Base-by-base conservation (phyloP, 2,329 filamentous ascomycete species). In the Sclerotinia trifoliorum region DNA sequence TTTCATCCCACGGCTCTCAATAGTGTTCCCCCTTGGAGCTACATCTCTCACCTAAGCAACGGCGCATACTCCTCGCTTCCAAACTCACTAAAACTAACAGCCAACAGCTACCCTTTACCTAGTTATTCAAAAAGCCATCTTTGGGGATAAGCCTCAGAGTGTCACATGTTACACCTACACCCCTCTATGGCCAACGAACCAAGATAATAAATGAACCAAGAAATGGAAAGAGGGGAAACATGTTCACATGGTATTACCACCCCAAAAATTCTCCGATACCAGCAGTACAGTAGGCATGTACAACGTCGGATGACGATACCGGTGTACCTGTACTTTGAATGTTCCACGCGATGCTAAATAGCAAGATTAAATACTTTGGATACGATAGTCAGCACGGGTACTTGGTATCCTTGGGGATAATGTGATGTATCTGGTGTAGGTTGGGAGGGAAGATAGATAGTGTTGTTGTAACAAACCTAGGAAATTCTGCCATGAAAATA, bases 151-250 rank as follows among this genome's bases (percentile, higher is more conserved):
- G n/a, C n/a, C 48, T 51, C 2, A 35, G 2, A 11, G 35, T 46
- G 35, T 61, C 58, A 61, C 57, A 48, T 61, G 57, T 61, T 26
- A 24, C 42, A 49, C 55, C 21, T 10, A 26, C 13, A 46, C 39
- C 46, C 35, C 58, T 48, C 58, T 7, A 35, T 56, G 29, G 15
- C 11, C 54, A 39, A n/a, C n/a, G 10, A 39, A 56, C 24, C 51
- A 54, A 54, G 26, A 19, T 26, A 46, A 19, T 26, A 46, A 60
- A 61, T 48, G 17, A 15, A 46, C 21, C 24, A 15, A 29, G 56
- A 21, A 46, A 42, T 19, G 15, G 15, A 46, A 21, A 55, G 29
- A 21, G 8, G 15, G 5, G 17, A 54, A 32, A 24, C n/a, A 15
- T 54, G 21, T 35, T 56, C 54, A 56, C 29, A n/a, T 56, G 5